Evolutionary conservation across 768 basidiomycete species (phyloP), one percentile per base, ranked within the genome.

Genomic region (Suillus subluteus): DNA sequence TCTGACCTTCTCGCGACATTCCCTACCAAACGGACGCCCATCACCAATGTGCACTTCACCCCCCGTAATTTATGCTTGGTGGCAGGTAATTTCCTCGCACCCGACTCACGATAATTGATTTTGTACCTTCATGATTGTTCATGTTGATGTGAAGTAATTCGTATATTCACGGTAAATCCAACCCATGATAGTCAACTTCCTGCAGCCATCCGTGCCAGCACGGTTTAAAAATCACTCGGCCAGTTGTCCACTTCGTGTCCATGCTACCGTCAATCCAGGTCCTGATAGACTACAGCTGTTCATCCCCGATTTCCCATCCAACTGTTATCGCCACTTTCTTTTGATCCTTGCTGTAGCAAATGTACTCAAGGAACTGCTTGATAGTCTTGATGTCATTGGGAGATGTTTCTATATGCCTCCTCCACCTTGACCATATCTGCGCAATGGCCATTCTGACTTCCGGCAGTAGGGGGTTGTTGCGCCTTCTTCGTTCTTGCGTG

Each of bases 1-100:
- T 82, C 84, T 23, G 97, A 99, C 74, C 83, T 99, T 37, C 78
- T 99, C 3, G 85, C 93, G 3, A 96, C 96, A 0, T 98, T 95
- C 76, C 92, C 93, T 8, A 99, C 98, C 38, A 99, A 99, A 82
- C 87, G 96, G 63, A 99, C 98, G 35, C 96, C 98, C 1, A 87
- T 99, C 70, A 87, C 88, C 32, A 91, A 96, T 73, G 90, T 96
- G 12, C 94, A 98, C 70, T 98, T 99, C 73, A 99, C 98, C 11
- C 88, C 95, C 37, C 87, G 97, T 16, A 99, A 99, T 78, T 84
- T 99, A 41, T 96, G 95, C 77, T 80, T 99, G 65, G 94, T 92
- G 55, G 91, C 92, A 21, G 97, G 97, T 6, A 84, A 83, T 52
- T 91, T 89, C 74, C 79, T 88, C 50, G 80, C 90, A 26, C 82